Evolutionary conservation across 2,329 filamentous ascomycete genomes (phyloP).

Genomic region (Xylaria sp.): DNA sequence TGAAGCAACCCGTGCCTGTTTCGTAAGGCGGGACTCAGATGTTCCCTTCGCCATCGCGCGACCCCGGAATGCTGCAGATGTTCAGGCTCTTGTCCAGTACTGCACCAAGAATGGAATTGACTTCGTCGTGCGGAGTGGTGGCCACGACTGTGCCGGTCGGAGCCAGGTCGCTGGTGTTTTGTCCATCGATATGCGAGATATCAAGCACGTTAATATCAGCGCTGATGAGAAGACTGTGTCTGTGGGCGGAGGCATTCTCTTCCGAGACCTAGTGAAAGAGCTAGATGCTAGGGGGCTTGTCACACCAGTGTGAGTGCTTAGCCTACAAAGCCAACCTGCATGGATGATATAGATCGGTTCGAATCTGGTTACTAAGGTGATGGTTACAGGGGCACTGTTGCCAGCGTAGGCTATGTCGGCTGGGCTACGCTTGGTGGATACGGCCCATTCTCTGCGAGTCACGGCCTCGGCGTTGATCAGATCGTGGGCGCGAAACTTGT

Average conservation of each 20-base stretch:
- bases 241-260: conserved; percentile 53
- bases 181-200: conserved; percentile 54
- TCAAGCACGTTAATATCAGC: conserved; percentile 48
- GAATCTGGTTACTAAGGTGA: neutral
- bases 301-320: conserved; percentile 44
- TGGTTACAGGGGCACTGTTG: conserved; percentile 39
- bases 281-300: conserved; percentile 48
- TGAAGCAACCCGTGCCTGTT: conserved; percentile 39
- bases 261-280: conserved; percentile 44
- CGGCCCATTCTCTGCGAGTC: conserved; percentile 47
- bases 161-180: conserved; percentile 49
- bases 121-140: conserved; percentile 49
- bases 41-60: conserved; percentile 41
- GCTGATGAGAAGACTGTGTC: conserved; percentile 46
- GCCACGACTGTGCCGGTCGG: conserved; percentile 52
- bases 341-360: neutral
- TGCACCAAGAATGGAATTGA: conserved; percentile 40
- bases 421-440: conserved; percentile 53
- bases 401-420: conserved; percentile 50
- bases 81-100: conserved; percentile 38
- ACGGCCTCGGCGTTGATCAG: conserved; percentile 53
- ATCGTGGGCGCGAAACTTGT: conserved; percentile 54
- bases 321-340: neutral
- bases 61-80: conserved; percentile 38
- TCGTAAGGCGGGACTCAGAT: conserved; percentile 26